Evolutionary conservation across 371 early-diverging fungal genomes (phyloP).

Genomic region (Neoconidiobolus thromboides): DNA sequence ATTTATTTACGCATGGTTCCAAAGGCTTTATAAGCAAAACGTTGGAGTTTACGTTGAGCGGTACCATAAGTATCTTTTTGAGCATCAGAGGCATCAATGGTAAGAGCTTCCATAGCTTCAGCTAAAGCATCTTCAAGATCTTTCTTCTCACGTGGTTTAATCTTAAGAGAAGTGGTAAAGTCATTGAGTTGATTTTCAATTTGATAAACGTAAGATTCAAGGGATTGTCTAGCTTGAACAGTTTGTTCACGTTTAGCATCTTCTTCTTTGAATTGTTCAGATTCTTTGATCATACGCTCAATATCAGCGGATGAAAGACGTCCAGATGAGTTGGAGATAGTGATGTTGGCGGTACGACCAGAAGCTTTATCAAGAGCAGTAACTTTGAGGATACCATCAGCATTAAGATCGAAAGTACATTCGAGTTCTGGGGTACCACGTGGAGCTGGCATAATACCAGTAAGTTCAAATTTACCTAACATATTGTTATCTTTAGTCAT

Average conservation of each 20-base stretch:
- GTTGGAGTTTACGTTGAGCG: slow-evolving; percentile 85
- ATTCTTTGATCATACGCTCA: slow-evolving; percentile 76
- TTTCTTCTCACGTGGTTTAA: slow-evolving; percentile 66
- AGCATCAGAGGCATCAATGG: slow-evolving; percentile 41
- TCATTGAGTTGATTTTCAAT: slow-evolving; percentile 33
- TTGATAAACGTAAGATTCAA: slow-evolving; percentile 77
- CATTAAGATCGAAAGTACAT: slow-evolving; percentile 86
- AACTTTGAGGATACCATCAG: slow-evolving; percentile 89
- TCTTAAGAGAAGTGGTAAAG: slow-evolving; percentile 54
- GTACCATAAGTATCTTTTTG: slow-evolving; percentile 70
- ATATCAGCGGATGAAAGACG: slow-evolving; percentile 80
- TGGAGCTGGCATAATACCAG: slow-evolving; percentile 72
- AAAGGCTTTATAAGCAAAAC: slow-evolving; percentile 56
- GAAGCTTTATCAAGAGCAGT: slow-evolving; percentile 83
- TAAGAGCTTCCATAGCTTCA: slow-evolving; percentile 42
- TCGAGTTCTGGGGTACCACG: slow-evolving; percentile 83
- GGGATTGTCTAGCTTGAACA: slow-evolving; percentile 66
- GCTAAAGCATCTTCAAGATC: slow-evolving; percentile 64
- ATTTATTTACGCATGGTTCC: slow-evolving; percentile 26
- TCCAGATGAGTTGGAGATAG: slow-evolving; percentile 80
- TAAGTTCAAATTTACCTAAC: slow-evolving; percentile 79
- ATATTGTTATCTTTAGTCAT: slow-evolving; percentile 85
- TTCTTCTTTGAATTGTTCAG: slow-evolving; percentile 69
- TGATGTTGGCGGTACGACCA: slow-evolving; percentile 71
- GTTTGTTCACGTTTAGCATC: slow-evolving; percentile 62